Evolutionary conservation across 495 filamentous ascomycete species (phyloP).

Genomic region (Oleoguttula mirabilis): DNA sequence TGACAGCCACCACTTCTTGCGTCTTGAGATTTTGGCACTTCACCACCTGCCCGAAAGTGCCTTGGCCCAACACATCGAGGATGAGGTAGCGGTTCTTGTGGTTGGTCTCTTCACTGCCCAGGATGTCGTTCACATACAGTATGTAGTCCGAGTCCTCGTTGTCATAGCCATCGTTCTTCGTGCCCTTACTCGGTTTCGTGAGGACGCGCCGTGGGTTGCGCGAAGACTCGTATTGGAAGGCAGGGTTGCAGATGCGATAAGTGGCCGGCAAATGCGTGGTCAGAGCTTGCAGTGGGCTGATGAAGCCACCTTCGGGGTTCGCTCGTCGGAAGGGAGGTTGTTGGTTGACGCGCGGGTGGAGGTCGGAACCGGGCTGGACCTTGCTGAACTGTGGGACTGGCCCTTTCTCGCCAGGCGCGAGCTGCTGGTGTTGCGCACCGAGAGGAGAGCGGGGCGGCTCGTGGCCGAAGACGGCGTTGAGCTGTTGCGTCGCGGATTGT

Average conservation of each 20-base stretch:
- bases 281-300: constrained; percentile 93
- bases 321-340: constrained; percentile 89
- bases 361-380: constrained; percentile 55
- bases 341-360: constrained; percentile 68
- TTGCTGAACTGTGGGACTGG: constrained; percentile 82
- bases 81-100: constrained; percentile 99
- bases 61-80: constrained; percentile 93
- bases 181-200: constrained; percentile 98
- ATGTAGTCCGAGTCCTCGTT: constrained; percentile 99
- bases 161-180: constrained; percentile 98
- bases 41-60: constrained; percentile 98
- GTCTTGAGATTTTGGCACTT: constrained; percentile 99
- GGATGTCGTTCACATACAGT: constrained; percentile 96
- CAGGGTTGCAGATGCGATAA: constrained; percentile 96
- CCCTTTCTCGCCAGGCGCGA: constrained; percentile 39
- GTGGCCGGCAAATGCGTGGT: constrained; percentile 88
- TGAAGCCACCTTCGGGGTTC: constrained; percentile 95
- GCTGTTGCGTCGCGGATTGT: constrained; percentile 51
- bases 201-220: constrained; percentile 90
- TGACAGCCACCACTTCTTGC: constrained; percentile 95
- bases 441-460: constrained; percentile 69
- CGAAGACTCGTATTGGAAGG: constrained; percentile 99
- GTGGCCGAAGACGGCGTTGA: constrained; percentile 58
- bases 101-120: constrained; percentile 93
- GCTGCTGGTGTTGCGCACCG: constrained; percentile 36